A percentile compares a stretch with the other conserved stretches of the same genome.
phyloP scores from a whole-genome alignment of 129 eudicot genomes.

The sunflower (Helianthus annuus) region DNA sequence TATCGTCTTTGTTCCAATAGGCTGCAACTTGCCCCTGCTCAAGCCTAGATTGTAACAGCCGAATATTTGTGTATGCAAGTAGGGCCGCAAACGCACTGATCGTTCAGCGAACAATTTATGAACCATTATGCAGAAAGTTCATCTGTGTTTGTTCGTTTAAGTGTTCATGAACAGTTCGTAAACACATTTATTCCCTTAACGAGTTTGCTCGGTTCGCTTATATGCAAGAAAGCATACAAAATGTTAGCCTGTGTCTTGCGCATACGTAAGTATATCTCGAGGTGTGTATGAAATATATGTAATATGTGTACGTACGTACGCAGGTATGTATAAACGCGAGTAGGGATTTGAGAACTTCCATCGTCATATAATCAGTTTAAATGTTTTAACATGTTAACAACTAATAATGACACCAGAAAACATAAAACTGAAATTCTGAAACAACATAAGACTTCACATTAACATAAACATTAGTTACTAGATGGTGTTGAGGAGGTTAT shows the following conservation, averaged over 20 bases:
- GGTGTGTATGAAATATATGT: background rate
- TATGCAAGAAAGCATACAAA: background rate
- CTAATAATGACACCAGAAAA: background rate
- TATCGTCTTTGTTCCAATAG: background rate
- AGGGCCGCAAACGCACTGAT: too few species aligned
- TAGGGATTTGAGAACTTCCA: background rate
- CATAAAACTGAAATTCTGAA: slow-evolving; percentile 1
- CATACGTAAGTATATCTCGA: background rate
- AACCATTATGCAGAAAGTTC: too few species aligned
- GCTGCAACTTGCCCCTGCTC: background rate
- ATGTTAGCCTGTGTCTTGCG: background rate
- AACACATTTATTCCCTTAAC: too few species aligned
- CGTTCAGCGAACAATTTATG: too few species aligned
- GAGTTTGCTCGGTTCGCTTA: too few species aligned
- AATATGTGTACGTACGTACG: background rate
- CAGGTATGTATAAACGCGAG: background rate
- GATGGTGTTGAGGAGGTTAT: slow-evolving; percentile 28
- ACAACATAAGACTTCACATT: slow-evolving; percentile 9
- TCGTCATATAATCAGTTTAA: background rate
- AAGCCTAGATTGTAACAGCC: background rate
- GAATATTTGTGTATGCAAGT: background rate
- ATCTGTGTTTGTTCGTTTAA: too few species aligned
- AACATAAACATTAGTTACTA: slow-evolving; percentile 16
- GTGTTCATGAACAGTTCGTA: too few species aligned
- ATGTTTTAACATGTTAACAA: background rate